Evolutionary conservation across 108 stramenopile genomes (phyloP).

Genomic region (Asterionellopsis glacialis): DNA sequence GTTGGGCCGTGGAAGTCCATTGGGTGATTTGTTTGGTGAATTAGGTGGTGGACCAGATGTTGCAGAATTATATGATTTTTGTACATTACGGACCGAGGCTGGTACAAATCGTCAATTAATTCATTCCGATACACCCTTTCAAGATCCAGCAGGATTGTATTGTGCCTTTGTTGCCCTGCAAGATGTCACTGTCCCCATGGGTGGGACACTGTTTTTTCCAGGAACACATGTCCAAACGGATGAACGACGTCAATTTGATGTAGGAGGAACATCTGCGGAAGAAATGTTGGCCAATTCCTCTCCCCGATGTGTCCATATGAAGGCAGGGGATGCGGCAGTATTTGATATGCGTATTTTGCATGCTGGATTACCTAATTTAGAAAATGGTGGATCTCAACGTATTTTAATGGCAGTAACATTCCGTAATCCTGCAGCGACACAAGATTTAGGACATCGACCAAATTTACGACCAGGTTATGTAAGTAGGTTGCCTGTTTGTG

Average conservation of each 20-base stretch:
- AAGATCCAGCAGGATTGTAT: constrained; percentile 8
- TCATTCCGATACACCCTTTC: constrained; percentile 18
- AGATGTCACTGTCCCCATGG: constrained; percentile 7
- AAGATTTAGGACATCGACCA: constrained; percentile 15
- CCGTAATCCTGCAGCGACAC: constrained; percentile 7
- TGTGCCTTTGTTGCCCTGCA: constrained; percentile 19
- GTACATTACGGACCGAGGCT: constrained; percentile 14
- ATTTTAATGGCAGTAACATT: constrained; percentile 13
- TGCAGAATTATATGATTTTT: constrained; percentile 12
- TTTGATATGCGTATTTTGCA: constrained; percentile 23
- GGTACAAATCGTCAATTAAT: constrained; percentile 13
- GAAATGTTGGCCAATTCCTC: constrained; percentile 1
- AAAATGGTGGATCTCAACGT: constrained; percentile 6
- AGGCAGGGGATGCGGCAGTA: constrained; percentile 19
- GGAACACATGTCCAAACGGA: constrained; percentile 9
- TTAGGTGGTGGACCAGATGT: constrained; percentile 9
- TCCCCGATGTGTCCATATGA: constrained; percentile 1
- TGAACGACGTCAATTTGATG: constrained; percentile 8
- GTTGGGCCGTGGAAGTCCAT: not conserved
- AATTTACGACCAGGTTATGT: constrained; percentile 15
- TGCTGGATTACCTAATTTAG: constrained; percentile 13
- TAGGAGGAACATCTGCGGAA: not conserved
- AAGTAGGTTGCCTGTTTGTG: too few species aligned
- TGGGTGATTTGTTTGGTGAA: constrained; percentile 15
- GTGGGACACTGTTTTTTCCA: constrained; percentile 17